Evolutionary conservation across 2,329 filamentous ascomycete species (phyloP).

Genomic region (Sporothrix brasiliensis): DNA sequence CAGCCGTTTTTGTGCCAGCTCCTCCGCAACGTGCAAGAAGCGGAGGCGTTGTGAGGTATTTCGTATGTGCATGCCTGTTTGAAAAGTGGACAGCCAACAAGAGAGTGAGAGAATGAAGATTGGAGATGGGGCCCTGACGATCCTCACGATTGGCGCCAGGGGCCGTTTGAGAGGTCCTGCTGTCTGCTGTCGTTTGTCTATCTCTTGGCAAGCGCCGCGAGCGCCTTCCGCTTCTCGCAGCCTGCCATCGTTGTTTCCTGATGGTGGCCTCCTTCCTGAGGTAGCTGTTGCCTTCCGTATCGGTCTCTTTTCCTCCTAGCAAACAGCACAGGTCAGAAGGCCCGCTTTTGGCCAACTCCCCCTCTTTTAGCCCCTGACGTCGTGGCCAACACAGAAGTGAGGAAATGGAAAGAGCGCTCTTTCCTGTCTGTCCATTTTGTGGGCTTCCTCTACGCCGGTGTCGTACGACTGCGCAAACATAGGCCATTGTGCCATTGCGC

Average conservation of each 20-base stretch:
- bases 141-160: conserved; percentile 14
- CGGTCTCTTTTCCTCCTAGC: neutral
- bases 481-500: neutral
- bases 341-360: neutral
- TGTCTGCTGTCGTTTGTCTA: conserved; percentile 6
- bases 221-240: neutral
- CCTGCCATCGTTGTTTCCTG: neutral
- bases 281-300: no score
- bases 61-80: neutral
- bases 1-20: neutral
- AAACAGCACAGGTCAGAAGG: conserved; percentile 13
- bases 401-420: neutral
- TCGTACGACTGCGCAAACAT: no score
- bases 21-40: neutral
- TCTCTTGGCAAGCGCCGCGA: no score
- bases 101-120: neutral
- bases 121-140: conserved; percentile 22
- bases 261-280: neutral
- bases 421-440: neutral
- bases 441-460: no score
- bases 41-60: neutral
- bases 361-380: conserved; percentile 19
- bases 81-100: conserved; percentile 4
- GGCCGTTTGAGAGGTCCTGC: neutral
- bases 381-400: neutral